These are phyloP conservation scores for Rhynchospora tenuis DNA, from an alignment of 176 grass and related monocot genomes.

Conservation along the genomic window DNA sequence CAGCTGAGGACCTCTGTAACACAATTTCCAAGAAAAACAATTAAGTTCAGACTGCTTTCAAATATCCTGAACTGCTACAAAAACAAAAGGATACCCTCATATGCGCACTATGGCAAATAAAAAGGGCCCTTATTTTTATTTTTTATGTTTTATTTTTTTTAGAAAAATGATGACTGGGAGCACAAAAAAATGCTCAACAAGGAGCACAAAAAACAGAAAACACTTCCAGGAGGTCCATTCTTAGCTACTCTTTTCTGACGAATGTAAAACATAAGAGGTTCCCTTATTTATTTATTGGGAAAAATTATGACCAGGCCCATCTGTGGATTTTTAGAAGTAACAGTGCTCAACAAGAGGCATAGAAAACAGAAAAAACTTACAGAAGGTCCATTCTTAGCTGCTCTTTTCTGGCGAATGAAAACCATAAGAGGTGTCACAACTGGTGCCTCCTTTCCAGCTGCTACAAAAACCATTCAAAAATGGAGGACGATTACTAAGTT, in stretches of 20 bases:
- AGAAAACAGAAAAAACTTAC: constrained; percentile 28
- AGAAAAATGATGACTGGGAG: not conserved
- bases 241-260: constrained; percentile 92
- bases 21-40: not conserved
- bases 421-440: constrained; percentile 86
- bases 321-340: not conserved
- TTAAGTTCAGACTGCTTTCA: not conserved
- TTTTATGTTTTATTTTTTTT: not conserved
- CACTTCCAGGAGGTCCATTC: constrained; percentile 57
- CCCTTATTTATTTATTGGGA: not conserved
- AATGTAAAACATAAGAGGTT: constrained; percentile 80
- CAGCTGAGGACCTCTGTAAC: constrained; percentile 49
- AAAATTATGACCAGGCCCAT: not conserved
- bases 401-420: constrained; percentile 87
- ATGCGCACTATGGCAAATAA: not conserved
- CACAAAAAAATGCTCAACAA: not conserved
- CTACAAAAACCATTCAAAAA: constrained; percentile 32
- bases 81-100: not conserved
- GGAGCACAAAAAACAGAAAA: not conserved
- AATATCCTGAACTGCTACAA: not conserved
- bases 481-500: not conserved
- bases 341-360: not conserved
- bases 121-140: not conserved
- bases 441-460: constrained; percentile 70
- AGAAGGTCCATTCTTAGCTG: constrained; percentile 71